Percentiles rank a stretch among this genome's conserved stretches.
phyloP scores from a whole-genome alignment of 257 asterid genomes.

The Solanum sejunctum region DNA sequence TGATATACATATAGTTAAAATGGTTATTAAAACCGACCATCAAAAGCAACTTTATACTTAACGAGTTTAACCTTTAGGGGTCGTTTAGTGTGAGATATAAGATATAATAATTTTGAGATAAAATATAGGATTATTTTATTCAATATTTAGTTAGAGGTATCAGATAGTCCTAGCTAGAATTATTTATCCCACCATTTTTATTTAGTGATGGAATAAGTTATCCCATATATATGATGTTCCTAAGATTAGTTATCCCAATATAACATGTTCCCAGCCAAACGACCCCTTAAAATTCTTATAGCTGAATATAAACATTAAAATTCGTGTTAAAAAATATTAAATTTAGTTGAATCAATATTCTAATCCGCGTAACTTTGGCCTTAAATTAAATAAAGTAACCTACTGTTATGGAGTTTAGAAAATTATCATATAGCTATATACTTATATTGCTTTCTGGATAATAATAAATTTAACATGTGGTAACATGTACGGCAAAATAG shows the following conservation, averaged over 20 bases:
- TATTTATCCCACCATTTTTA: too few relatives aligned
- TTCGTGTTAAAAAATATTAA: not conserved
- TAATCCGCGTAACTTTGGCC: not conserved
- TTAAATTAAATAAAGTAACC: not conserved
- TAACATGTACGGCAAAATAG: too few relatives aligned
- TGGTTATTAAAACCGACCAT: not conserved
- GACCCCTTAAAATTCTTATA: not conserved
- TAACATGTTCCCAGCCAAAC: too few relatives aligned
- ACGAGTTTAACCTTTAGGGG: not conserved
- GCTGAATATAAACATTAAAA: not conserved
- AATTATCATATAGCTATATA: not conserved
- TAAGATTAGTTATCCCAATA: too few relatives aligned
- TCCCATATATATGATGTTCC: too few relatives aligned
- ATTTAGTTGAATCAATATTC: not conserved
- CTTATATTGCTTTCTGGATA: not conserved
- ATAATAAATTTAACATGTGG: not conserved
- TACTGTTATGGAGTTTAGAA: not conserved
- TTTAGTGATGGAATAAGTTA: too few relatives aligned
- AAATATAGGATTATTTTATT: too few relatives aligned
- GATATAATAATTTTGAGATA: too few relatives aligned
- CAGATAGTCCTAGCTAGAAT: too few relatives aligned
- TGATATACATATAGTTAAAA: not conserved
- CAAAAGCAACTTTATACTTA: not conserved
- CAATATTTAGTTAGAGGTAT: too few relatives aligned
- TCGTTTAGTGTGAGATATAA: too few relatives aligned